These are phyloP conservation scores for Colletotrichum limetticola DNA, from an alignment of 2,329 filamentous ascomycete genomes.

Conservation along the genomic window DNA sequence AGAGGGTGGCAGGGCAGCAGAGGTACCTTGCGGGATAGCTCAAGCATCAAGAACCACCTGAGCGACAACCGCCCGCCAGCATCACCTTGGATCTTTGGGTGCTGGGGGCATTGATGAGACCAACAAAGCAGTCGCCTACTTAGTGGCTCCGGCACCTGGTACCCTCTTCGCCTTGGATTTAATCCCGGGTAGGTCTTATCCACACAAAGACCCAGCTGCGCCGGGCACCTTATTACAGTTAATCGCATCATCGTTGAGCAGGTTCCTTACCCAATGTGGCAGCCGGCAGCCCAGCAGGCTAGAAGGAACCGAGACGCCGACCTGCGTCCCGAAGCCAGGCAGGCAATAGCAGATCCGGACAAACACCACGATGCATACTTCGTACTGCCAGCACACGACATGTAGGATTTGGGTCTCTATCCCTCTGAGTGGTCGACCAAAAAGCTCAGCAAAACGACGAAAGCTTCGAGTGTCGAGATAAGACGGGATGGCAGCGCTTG, in stretches of 20 bases:
- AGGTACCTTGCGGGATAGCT: slow-evolving; percentile 17
- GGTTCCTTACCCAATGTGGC: slow-evolving; percentile 13
- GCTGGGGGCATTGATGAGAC: slow-evolving; percentile 1
- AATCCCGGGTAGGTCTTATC: slow-evolving; percentile 15
- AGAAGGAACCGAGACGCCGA: neutral
- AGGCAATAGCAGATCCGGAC: neutral
- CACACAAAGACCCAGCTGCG: neutral
- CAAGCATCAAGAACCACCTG: slow-evolving; percentile 9
- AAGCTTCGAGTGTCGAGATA: slow-evolving; percentile 32
- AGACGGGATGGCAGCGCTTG: slow-evolving; percentile 35
- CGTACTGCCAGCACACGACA: slow-evolving; percentile 1
- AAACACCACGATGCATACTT: neutral
- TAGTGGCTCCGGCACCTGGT: slow-evolving; percentile 23
- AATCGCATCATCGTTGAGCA: slow-evolving; percentile 26
- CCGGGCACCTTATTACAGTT: slow-evolving; percentile 22
- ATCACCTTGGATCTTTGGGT: neutral
- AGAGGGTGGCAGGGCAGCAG: neutral
- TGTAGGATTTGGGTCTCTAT: neutral
- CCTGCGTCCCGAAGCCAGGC: slow-evolving; percentile 8
- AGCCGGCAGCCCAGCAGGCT: slow-evolving; percentile 4
- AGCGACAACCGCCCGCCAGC: slow-evolving; percentile 15
- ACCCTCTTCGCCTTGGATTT: slow-evolving; percentile 24
- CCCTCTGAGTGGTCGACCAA: neutral
- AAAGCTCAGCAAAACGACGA: slow-evolving; percentile 17
- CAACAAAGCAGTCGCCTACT: neutral